Conservation (phyloP, 208 protist genomes). For the Cochliopodium minus region DNA sequence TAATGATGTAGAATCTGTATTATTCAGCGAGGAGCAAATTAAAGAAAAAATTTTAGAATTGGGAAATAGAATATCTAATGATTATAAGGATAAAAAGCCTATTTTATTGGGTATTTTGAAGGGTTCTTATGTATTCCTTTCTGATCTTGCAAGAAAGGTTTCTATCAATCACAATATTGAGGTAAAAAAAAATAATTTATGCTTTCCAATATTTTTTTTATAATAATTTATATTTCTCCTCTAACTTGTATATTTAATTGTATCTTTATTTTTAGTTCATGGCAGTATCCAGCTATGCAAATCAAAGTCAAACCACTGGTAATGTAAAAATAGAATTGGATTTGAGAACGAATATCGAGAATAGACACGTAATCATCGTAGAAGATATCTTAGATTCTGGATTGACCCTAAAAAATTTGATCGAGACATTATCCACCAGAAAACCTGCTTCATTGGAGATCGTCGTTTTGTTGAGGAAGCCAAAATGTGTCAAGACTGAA, state of each 20-base stretch:
- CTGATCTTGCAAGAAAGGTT: constrained; percentile 45
- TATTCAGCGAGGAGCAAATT: no score
- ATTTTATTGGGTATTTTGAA: constrained; percentile 58
- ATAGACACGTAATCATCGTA: constrained; percentile 53
- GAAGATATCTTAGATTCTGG: constrained; percentile 69
- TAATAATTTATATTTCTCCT: no score
- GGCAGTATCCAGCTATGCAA: constrained; percentile 49
- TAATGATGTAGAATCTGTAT: no score
- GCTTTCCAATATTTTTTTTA: no score
- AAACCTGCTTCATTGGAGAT: constrained; percentile 52
- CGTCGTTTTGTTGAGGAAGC: constrained; percentile 58
- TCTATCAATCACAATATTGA: constrained; percentile 38
- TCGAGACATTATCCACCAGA: constrained; percentile 33
- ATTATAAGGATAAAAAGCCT: no score
- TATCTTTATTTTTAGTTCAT: constrained; percentile 59
- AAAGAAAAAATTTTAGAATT: no score
- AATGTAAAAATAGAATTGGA: constrained; percentile 58
- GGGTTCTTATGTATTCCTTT: constrained; percentile 53
- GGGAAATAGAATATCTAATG: no score
- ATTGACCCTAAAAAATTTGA: constrained; percentile 48
- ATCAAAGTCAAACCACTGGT: constrained; percentile 33
- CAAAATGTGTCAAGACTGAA: constrained; percentile 37
- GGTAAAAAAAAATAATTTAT: no score
- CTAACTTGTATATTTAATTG: no score
- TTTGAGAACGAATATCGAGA: constrained; percentile 42